These are phyloP conservation scores for Penstemon barbatus DNA, from an alignment of 257 asterid species.

Conservation along the genomic window DNA sequence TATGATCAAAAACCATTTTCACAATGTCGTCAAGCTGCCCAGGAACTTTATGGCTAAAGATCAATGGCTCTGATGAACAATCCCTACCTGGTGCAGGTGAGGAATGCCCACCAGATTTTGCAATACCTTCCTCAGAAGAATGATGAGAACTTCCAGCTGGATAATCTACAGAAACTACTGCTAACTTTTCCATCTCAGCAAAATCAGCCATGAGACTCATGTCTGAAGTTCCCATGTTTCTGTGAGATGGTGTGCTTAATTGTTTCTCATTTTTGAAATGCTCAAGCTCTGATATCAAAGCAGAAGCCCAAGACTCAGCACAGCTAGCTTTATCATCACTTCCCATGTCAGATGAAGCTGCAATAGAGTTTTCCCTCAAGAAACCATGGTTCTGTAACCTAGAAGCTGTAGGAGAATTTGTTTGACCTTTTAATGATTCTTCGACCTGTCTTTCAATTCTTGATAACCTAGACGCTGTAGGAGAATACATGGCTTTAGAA, in stretches of 20 bases:
- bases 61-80: slow-evolving; percentile 21
- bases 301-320: slow-evolving; percentile 70
- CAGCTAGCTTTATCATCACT: slow-evolving; percentile 70
- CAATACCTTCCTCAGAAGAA: slow-evolving; percentile 38
- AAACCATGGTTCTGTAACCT: slow-evolving; percentile 29
- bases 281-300: slow-evolving; percentile 63
- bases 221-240: slow-evolving; percentile 54
- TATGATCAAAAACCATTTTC: slow-evolving; percentile 46
- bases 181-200: slow-evolving; percentile 88
- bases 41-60: slow-evolving; percentile 30
- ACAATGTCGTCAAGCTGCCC: slow-evolving; percentile 38
- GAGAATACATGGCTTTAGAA: slow-evolving; percentile 27
- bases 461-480: slow-evolving; percentile 34
- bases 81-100: slow-evolving; percentile 22
- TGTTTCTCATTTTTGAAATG: slow-evolving; percentile 49
- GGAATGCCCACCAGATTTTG: slow-evolving; percentile 23
- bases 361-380: slow-evolving; percentile 36
- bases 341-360: slow-evolving; percentile 59
- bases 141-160: slow-evolving; percentile 39
- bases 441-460: slow-evolving; percentile 30
- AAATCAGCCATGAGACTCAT: slow-evolving; percentile 88
- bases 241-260: slow-evolving; percentile 34
- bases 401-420: not conserved
- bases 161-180: slow-evolving; percentile 46
- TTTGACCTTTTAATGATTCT: slow-evolving; percentile 27